phyloP scores from a whole-genome alignment of 2,329 filamentous ascomycete species.

The Penicillium janthinellum region DNA sequence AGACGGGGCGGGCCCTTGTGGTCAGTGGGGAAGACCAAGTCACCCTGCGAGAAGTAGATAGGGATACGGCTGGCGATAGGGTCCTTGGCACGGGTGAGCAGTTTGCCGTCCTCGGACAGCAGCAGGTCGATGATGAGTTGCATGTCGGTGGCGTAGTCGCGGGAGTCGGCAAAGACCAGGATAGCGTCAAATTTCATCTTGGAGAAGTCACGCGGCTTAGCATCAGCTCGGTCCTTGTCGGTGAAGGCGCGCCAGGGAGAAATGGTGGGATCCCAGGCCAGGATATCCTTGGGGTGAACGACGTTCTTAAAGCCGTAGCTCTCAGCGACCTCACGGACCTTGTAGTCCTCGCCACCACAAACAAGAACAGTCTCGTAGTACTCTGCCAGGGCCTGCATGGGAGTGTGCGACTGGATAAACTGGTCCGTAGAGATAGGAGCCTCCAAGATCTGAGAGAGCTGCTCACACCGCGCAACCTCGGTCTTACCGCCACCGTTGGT shows the following conservation, averaged over 20 bases:
- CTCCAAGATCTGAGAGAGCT: slow-evolving; percentile 67
- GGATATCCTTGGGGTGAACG: slow-evolving; percentile 72
- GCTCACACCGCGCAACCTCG: slow-evolving; percentile 64
- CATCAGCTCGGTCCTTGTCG: slow-evolving; percentile 66
- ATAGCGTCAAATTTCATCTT: slow-evolving; percentile 73
- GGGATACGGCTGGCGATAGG: slow-evolving; percentile 68
- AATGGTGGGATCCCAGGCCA: slow-evolving; percentile 68
- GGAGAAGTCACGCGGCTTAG: slow-evolving; percentile 70
- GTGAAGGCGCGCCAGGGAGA: slow-evolving; percentile 71
- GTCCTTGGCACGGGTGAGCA: slow-evolving; percentile 67
- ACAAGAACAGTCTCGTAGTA: slow-evolving; percentile 78
- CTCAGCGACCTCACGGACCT: slow-evolving; percentile 72
- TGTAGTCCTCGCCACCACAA: slow-evolving; percentile 73
- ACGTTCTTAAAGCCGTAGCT: slow-evolving; percentile 74
- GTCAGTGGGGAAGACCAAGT: slow-evolving; percentile 65
- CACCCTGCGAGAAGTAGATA: slow-evolving; percentile 72
- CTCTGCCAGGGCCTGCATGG: slow-evolving; percentile 73
- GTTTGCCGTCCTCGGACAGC: slow-evolving; percentile 66
- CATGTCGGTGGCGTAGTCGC: slow-evolving; percentile 74
- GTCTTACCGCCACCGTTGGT: slow-evolving; percentile 76
- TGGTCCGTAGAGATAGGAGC: slow-evolving; percentile 69
- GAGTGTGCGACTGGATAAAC: slow-evolving; percentile 77
- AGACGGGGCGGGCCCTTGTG: slow-evolving; percentile 66
- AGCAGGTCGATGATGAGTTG: slow-evolving; percentile 76
- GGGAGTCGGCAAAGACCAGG: slow-evolving; percentile 72